phyloP scores from a whole-genome alignment of 2,329 filamentous ascomycete species.

The Phialocephala sp. region DNA sequence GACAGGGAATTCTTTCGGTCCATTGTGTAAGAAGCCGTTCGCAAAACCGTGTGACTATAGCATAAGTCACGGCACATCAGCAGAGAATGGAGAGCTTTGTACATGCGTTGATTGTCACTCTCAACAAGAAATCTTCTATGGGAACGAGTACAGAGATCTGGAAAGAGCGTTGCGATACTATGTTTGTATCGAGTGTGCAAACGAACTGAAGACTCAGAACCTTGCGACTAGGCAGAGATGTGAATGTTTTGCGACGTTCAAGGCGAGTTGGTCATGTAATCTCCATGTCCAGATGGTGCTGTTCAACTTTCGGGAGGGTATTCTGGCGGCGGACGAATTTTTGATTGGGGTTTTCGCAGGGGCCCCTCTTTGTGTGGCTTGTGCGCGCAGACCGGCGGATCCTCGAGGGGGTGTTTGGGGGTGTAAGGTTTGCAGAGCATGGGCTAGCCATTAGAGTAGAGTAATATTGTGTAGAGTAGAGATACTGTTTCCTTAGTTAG shows the following conservation, averaged over 20 bases:
- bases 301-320: background rate
- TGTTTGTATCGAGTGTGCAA: background rate
- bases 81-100: background rate
- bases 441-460: background rate
- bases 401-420: conserved; percentile 4
- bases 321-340: no score
- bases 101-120: background rate
- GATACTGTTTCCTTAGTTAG: background rate
- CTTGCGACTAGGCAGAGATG: background rate
- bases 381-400: background rate
- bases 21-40: background rate
- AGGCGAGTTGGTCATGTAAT: background rate
- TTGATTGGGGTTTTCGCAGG: background rate
- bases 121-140: background rate
- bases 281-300: background rate
- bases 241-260: background rate
- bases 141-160: background rate
- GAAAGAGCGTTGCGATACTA: background rate
- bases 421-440: conserved; percentile 17
- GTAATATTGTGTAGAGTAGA: background rate
- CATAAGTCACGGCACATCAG: background rate
- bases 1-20: background rate
- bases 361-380: background rate
- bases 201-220: background rate
- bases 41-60: background rate